These are phyloP conservation scores for Citrus inodora DNA, from an alignment of 345 rosid genomes.

Conservation along the genomic window DNA sequence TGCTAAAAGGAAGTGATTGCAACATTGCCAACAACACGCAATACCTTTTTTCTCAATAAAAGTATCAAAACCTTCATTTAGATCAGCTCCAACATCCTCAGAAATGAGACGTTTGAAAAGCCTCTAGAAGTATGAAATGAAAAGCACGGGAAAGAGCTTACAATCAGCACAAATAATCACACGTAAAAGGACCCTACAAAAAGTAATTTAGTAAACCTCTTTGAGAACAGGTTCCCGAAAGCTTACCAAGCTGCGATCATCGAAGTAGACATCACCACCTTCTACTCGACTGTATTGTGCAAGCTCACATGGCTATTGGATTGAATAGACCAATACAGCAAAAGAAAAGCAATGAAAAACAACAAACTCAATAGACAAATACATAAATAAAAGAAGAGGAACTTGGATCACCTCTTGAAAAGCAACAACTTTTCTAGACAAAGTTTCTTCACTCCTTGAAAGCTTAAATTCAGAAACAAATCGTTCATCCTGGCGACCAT, in stretches of 20 bases:
- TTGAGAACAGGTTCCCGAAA: conserved; percentile 19
- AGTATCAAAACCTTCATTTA: conserved; percentile 91
- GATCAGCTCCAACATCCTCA: conserved; percentile 88
- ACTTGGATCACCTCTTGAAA: conserved; percentile 72
- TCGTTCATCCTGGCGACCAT: conserved; percentile 80
- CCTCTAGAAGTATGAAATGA: conserved; percentile 48
- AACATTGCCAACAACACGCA: conserved; percentile 9
- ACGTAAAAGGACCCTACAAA: background rate
- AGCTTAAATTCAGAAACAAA: conserved; percentile 88
- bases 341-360: background rate
- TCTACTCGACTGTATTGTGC: conserved; percentile 85
- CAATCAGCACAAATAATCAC: background rate
- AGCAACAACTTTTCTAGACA: conserved; percentile 71
- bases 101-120: conserved; percentile 74
- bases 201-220: background rate
- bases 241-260: conserved; percentile 77
- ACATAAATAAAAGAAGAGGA: background rate
- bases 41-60: conserved; percentile 75
- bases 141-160: conserved; percentile 14
- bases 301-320: conserved; percentile 82
- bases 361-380: background rate
- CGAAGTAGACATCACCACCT: conserved; percentile 78
- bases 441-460: conserved; percentile 80
- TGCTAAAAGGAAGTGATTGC: background rate
- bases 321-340: conserved; percentile 2